Conservation (phyloP, 2,329 filamentous ascomycete genomes). For the Aspergillus udagawae region DNA sequence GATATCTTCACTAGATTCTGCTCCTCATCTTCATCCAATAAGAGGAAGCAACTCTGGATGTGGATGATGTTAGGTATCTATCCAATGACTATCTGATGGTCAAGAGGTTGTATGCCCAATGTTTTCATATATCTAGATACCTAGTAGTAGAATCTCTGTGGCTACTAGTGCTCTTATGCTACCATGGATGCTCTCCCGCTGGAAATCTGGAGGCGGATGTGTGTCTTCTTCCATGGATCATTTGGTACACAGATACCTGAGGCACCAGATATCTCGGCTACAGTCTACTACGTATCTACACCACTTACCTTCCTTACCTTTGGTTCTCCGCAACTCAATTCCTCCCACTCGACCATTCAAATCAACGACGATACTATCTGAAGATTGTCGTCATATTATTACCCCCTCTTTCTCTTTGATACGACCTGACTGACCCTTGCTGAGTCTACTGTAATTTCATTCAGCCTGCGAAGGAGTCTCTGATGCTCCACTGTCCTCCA, state of each 20-base stretch:
- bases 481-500: neutral
- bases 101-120: neutral
- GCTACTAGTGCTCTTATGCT: neutral
- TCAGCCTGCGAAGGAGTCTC: neutral
- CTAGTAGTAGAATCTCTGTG: neutral
- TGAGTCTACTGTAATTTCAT: neutral
- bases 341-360: neutral
- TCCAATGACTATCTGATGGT: too few species aligned
- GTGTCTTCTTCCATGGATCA: slow-evolving; percentile 1
- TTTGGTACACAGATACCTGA: neutral
- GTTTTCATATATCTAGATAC: neutral
- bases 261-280: too few species aligned
- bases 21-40: neutral
- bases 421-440: too few species aligned
- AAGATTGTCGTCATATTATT: neutral
- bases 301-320: neutral
- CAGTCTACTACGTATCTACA: too few species aligned
- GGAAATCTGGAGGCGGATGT: neutral
- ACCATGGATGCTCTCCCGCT: slow-evolving; percentile 4
- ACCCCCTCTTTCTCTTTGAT: neutral
- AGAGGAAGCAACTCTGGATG: neutral
- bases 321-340: neutral
- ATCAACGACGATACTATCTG: neutral
- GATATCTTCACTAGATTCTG: neutral
- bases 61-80: neutral